Evolutionary conservation across 306 rosid genomes (phyloP), one percentile per base, ranked within the genome.

Genomic region (Rosa multiflora): DNA sequence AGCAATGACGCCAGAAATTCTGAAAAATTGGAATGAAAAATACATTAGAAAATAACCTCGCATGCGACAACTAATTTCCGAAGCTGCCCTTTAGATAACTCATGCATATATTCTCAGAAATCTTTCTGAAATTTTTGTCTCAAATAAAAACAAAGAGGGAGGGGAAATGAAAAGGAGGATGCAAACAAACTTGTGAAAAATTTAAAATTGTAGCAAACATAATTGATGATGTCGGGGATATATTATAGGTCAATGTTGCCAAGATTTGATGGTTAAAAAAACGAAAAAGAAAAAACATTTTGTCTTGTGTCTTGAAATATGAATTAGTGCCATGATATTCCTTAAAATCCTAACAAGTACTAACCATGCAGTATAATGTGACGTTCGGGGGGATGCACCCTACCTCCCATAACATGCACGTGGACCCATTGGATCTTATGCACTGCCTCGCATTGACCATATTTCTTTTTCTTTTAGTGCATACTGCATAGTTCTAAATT

Each of bases 351-450:
- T 77, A 75, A 47, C 87, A 88, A 66, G 86, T 77, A 40, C 76
- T 61, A 26, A 66, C 70, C 67, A 51, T 72, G 15, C 44, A 29
- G 26, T 29, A 17, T 46, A 26, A 78, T 72, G 59, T 15, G 80
- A 77, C 82, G 81, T 46, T 72, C 39, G 51, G 88, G 89, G 89
- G 90, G 87, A 81, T 88, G 94, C 49, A 85, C 84, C 88, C 81
- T 80, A 80, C 73, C 78, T 70, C 70, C 86, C 76, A 61, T 75
- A 79, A 76, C 79, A 81, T 84, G 89, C 83, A 53, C 80, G 85
- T 77, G 89, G 90, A 82, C 83, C 90, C 87, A 53, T 53, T 39
- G 21, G 39, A 70, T 76, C 80, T 75, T 67, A 6, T 20, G 46
- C 47, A 71, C 61, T 46, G 53, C 47, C 74, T n/a, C 23, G 49